Base-by-base conservation (phyloP, 805 yeast genomes). In the Ogataea degrootiae region DNA sequence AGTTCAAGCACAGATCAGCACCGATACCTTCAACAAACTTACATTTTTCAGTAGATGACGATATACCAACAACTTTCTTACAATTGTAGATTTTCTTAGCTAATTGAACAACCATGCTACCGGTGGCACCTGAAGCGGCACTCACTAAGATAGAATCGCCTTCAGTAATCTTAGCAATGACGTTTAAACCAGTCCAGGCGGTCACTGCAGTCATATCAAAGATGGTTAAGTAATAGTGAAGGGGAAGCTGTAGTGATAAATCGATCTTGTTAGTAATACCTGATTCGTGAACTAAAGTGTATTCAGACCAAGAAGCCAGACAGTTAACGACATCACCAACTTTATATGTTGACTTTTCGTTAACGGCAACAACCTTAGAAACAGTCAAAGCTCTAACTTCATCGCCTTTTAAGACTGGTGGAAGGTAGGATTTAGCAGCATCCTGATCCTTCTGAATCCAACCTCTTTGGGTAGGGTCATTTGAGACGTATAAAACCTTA, bases 101-200 rank as follows among this genome's bases (percentile, higher is more conserved):
- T 12, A 83, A 59, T 60, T 82, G 87, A 19, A 81, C 76, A 42
- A 71, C 76, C 42, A 73, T 65, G 23, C 79, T 73, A 14, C 88
- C 88, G n/a, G 83, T 83, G n/a, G 87, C 86, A 50, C 89, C 89
- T 7, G 83, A 75, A 14, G 88, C 88, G 48, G 86, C 87, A 17
- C 83, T 76, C 40, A 83, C 68, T 40, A 81, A 64, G 53, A 78
- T 69, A 7, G 72, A 68, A 56, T 80, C 80, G 26, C 65, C 69
- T 43, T 62, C 68, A 46, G 66, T 59, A 47, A 80, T 61, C 40
- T 71, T 64, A n/a, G 80, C 82, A 46, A 79, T 71, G 37, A 73
- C 72, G 49, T 60, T 65, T 47, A 80, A 70, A 12, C 82, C 82
- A 52, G 75, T 67, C 66, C 79, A 82, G 1, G 87, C 85, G 29